Evolutionary conservation across 768 basidiomycete species (phyloP).

Genomic region (Termitomyces sp.): DNA sequence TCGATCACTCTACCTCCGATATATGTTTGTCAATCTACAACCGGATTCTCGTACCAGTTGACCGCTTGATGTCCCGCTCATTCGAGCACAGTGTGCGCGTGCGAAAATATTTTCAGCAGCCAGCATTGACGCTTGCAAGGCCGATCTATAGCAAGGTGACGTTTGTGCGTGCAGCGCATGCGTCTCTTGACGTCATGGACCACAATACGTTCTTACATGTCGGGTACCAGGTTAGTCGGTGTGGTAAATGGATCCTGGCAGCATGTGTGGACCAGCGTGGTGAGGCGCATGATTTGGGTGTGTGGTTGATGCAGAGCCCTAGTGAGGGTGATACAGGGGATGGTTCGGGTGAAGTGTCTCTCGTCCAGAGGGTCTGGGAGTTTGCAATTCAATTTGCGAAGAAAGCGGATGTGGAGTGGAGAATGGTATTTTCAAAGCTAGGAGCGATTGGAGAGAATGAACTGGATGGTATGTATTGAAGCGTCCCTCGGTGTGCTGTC

Average conservation of each 20-base stretch:
- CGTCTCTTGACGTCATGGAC: conserved; percentile 40
- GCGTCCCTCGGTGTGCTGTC: conserved; percentile 31
- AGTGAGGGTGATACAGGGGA: conserved; percentile 13
- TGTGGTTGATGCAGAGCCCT: conserved; percentile 52
- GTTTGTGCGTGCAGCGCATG: conserved; percentile 27
- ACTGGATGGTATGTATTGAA: conserved; percentile 58
- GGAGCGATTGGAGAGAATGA: conserved; percentile 57
- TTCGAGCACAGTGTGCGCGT: conserved; percentile 34
- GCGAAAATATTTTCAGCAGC: conserved; percentile 54
- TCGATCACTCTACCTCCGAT: conserved; percentile 36
- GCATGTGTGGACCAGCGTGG: conserved; percentile 74
- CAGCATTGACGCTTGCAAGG: conserved; percentile 59
- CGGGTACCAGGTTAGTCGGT: conserved; percentile 60
- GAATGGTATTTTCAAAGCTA: conserved; percentile 64
- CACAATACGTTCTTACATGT: conserved; percentile 62
- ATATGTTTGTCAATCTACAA: conserved; percentile 68
- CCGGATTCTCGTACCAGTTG: conserved; percentile 55
- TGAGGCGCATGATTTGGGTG: conserved; percentile 62
- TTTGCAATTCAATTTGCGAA: conserved; percentile 59
- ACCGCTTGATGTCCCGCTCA: conserved; percentile 53
- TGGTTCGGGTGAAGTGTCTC: conserved; percentile 29
- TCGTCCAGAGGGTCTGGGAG: conserved; percentile 62
- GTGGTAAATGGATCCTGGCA: conserved; percentile 75
- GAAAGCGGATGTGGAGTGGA: conserved; percentile 74
- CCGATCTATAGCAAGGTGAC: conserved; percentile 31